Percentiles rank a stretch among this genome's conserved stretches.
These are phyloP conservation scores for Xylaria sp. DNA, from an alignment of 2,329 filamentous ascomycete genomes.

Conservation along the genomic window DNA sequence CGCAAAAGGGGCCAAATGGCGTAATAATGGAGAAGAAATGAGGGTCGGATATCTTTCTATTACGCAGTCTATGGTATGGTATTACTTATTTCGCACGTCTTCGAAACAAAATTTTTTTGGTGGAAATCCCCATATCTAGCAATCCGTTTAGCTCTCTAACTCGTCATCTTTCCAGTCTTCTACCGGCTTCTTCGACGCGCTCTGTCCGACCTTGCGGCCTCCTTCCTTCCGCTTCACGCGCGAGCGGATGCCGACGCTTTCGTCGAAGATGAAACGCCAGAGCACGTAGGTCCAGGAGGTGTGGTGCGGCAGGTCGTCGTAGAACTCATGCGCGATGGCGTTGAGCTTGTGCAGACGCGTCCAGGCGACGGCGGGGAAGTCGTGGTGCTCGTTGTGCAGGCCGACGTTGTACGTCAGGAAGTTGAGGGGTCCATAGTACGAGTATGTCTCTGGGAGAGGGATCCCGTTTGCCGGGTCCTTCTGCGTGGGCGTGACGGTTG, in stretches of 20 bases:
- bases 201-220: slow-evolving; percentile 51
- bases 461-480: slow-evolving; percentile 54
- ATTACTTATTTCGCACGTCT: too few species aligned
- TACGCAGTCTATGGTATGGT: too few species aligned
- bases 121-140: too few species aligned
- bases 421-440: slow-evolving; percentile 93
- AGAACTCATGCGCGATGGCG: slow-evolving; percentile 82
- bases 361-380: slow-evolving; percentile 97
- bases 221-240: slow-evolving; percentile 88
- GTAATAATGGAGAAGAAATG: too few species aligned
- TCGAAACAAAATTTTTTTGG: too few species aligned
- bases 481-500: slow-evolving; percentile 52
- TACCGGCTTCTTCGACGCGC: slow-evolving; percentile 14
- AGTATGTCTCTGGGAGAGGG: slow-evolving; percentile 86
- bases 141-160: slow-evolving; percentile 50
- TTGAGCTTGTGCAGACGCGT: slow-evolving; percentile 74
- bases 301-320: slow-evolving; percentile 78
- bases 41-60: too few species aligned
- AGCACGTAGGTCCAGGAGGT: slow-evolving; percentile 89
- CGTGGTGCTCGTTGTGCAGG: slow-evolving; percentile 97
- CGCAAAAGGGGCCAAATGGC: too few species aligned
- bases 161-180: slow-evolving; percentile 63
- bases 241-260: slow-evolving; percentile 82
- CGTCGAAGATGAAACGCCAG: slow-evolving; percentile 92
- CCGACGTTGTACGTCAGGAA: slow-evolving; percentile 94